phyloP scores from a whole-genome alignment of 139 green algal genomes.

The Pseudopediastrum boryanum region DNA sequence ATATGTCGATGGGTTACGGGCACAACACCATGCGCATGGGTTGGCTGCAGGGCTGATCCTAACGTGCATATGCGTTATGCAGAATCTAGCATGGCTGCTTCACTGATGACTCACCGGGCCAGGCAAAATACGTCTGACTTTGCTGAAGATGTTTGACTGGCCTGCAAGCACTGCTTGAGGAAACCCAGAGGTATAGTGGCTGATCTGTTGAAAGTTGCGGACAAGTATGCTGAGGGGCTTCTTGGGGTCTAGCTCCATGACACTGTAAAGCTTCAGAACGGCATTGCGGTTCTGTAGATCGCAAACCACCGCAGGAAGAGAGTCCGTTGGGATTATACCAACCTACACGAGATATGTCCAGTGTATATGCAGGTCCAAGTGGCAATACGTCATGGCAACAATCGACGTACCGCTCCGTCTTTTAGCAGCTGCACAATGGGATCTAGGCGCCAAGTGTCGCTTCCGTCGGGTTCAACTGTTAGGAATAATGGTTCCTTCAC shows the following conservation, averaged over 20 bases:
- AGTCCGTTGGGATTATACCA: slow-evolving; percentile 90
- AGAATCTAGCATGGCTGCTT: too few species aligned
- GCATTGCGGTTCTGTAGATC: slow-evolving; percentile 73
- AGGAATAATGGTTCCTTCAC: slow-evolving; percentile 39
- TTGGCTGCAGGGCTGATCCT: too few species aligned
- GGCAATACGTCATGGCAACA: not conserved
- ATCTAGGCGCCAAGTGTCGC: slow-evolving; percentile 78
- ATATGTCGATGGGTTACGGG: too few species aligned
- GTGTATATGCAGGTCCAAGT: slow-evolving; percentile 1
- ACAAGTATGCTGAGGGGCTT: slow-evolving; percentile 82
- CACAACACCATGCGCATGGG: too few species aligned
- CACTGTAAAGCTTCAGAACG: slow-evolving; percentile 69
- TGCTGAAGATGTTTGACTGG: slow-evolving; percentile 72
- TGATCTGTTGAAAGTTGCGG: slow-evolving; percentile 43
- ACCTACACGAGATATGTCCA: slow-evolving; percentile 46
- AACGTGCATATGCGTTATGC: too few species aligned
- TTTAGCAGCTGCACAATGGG: slow-evolving; percentile 59
- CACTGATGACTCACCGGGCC: slow-evolving; percentile 63
- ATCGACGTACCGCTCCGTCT: slow-evolving; percentile 65
- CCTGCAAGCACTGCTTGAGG: slow-evolving; percentile 63
- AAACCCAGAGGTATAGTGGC: slow-evolving; percentile 73
- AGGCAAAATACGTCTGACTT: slow-evolving; percentile 71
- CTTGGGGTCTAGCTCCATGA: slow-evolving; percentile 73
- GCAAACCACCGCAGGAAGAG: slow-evolving; percentile 82
- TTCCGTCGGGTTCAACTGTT: slow-evolving; percentile 60